Evolutionary conservation across 805 yeast genomes (phyloP).

Genomic region (Zygosaccharomyces bailii): DNA sequence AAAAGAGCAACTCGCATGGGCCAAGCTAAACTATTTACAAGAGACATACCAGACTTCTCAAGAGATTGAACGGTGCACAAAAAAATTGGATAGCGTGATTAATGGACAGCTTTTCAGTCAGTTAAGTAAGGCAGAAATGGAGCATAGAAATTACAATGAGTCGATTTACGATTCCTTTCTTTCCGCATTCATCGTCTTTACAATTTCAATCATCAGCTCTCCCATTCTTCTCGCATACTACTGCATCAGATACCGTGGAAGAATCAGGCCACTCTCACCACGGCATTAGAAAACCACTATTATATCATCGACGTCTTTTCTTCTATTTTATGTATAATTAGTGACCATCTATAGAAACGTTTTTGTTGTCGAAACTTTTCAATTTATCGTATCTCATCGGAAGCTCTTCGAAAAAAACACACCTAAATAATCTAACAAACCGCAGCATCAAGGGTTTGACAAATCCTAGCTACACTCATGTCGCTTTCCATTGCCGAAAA

Average conservation of each 20-base stretch:
- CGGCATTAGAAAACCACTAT: neutral
- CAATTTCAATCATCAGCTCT: neutral
- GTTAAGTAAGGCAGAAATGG: constrained; percentile 15
- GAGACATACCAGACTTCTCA: constrained; percentile 1
- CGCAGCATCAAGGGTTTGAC: neutral
- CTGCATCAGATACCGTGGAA: constrained; percentile 3
- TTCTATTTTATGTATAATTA: neutral
- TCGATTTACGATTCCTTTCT: neutral
- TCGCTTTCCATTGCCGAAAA: constrained; percentile 72
- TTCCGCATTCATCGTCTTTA: neutral
- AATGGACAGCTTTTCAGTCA: constrained; percentile 9
- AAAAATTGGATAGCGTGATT: neutral
- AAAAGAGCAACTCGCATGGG: constrained; percentile 4
- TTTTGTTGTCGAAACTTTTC: constrained; percentile 1
- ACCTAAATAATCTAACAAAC: neutral
- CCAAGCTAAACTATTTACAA: neutral
- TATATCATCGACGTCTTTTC: neutral
- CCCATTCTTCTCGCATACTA: constrained; percentile 3
- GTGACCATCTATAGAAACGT: neutral
- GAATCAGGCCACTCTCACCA: neutral
- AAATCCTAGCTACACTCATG: constrained; percentile 39
- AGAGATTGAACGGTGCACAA: constrained; percentile 8
- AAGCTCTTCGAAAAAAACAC: neutral
- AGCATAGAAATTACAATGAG: constrained; percentile 21
- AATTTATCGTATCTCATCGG: constrained; percentile 1